Evolutionary conservation across 306 rosid genomes (phyloP).

Genomic region (Lablab purpureus): DNA sequence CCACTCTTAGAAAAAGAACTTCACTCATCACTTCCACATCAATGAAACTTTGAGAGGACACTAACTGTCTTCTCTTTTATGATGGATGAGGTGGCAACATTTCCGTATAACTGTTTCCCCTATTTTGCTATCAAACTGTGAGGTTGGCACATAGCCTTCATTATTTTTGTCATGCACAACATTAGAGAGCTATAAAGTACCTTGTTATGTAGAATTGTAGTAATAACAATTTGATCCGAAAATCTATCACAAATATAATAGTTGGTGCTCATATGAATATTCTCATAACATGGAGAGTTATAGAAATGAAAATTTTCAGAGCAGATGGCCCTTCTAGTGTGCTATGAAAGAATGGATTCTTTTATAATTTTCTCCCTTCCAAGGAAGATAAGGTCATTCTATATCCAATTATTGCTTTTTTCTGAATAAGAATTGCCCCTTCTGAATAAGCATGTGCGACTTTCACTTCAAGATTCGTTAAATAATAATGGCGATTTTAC

Average conservation of each 20-base stretch:
- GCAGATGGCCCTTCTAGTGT: not conserved
- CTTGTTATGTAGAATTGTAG: slow-evolving; percentile 23
- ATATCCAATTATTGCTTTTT: slow-evolving; percentile 32
- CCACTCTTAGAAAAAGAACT: slow-evolving; percentile 47
- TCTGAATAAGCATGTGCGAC: slow-evolving; percentile 47
- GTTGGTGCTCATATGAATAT: not conserved
- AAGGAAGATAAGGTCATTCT: slow-evolving; percentile 20
- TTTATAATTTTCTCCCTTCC: slow-evolving; percentile 21
- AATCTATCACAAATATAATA: not conserved
- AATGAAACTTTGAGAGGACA: slow-evolving; percentile 75
- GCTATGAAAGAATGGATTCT: slow-evolving; percentile 1
- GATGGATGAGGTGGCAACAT: slow-evolving; percentile 44
- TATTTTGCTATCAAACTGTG: slow-evolving; percentile 47
- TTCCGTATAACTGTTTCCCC: slow-evolving; percentile 41
- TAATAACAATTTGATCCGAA: not conserved
- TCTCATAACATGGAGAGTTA: slow-evolving; percentile 5
- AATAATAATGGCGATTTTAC: slow-evolving; percentile 42
- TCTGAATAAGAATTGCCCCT: slow-evolving; percentile 31
- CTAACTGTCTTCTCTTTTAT: slow-evolving; percentile 60
- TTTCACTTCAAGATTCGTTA: slow-evolving; percentile 50
- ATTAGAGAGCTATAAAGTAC: slow-evolving; percentile 23
- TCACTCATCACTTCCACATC: slow-evolving; percentile 59
- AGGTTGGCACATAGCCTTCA: slow-evolving; percentile 40
- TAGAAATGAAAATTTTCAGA: not conserved
- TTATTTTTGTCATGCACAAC: slow-evolving; percentile 29